Evolutionary conservation across 495 filamentous ascomycete species (phyloP), one percentile per base, ranked within the genome.

Genomic region (Alectoria sarmentosa): DNA sequence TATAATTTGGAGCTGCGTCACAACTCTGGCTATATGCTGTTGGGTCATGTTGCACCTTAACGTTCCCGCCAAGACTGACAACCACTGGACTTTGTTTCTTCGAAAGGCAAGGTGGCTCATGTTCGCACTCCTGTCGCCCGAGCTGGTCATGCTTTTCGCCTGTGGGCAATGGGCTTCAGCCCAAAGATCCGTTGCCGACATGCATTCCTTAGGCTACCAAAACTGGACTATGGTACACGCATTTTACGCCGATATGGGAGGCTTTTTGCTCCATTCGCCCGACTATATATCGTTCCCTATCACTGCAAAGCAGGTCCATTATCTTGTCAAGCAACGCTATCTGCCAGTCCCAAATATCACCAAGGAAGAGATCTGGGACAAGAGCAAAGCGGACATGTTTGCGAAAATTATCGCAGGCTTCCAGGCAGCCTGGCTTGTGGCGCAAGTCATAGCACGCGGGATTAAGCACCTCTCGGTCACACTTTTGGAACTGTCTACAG

Each of bases 241-340:
- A 23, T 78, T 77, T 63, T 78, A 67, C 61, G 74, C 75, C 23
- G 69, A 79, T 59, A 76, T 70, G 63, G 78, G 78, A 44, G 77
- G 75, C 15, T 70, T 78, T 64, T 19, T 71, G 23, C 67, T 75
- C 0, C 13, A 71, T 15, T 42, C 67, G 3, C 32, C 15, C 0
- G 77, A 74, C n/a, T 39, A 21, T 44, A 28, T 10, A 1, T 52
- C 74, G 0, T 76, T 76, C 42, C 74, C 73, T 3, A 21, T 79
- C 30, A 73, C 72, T 48, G 68, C 71, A 21, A 70, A 71, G 46
- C 48, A 78, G 28, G n/a, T 79, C 1, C 65, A 66, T 52, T 78
- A 70, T 44, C 66, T 78, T 14, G 66, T 77, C 1, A 26, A 52
- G 6, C n/a, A 70, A 10, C 38, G 62, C 4, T 60, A 71, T 56